Evolutionary conservation across 805 yeast species (phyloP).

Genomic region (Phaffomyces antillensis): DNA sequence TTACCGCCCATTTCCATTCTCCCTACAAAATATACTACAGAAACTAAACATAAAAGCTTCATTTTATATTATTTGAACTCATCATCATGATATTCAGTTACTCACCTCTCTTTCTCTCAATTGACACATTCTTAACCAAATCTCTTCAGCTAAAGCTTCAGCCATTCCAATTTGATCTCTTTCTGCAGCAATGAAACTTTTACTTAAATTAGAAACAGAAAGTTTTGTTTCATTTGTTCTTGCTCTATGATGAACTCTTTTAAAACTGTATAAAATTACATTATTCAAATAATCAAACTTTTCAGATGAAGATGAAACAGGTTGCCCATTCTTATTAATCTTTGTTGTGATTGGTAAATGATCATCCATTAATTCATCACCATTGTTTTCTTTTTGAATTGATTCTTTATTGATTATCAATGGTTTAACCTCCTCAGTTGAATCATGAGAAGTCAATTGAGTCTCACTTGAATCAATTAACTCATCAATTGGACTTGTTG

Average conservation of each 20-base stretch:
- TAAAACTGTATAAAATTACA: constrained; percentile 37
- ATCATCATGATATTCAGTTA: no score
- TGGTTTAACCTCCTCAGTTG: not conserved
- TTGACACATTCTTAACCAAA: constrained; percentile 31
- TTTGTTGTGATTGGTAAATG: constrained; percentile 1
- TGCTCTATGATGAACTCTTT: constrained; percentile 46
- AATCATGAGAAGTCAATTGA: constrained; percentile 16
- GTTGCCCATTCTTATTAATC: not conserved
- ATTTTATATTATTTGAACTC: no score
- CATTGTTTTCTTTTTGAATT: not conserved
- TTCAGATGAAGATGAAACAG: not conserved
- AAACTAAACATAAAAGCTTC: no score
- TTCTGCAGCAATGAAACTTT: constrained; percentile 40
- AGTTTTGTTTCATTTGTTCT: constrained; percentile 38
- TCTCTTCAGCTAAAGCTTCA: constrained; percentile 61
- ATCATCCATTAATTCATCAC: not conserved
- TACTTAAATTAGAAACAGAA: constrained; percentile 37
- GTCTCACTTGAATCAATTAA: constrained; percentile 13
- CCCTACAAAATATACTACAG: no score
- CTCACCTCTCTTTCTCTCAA: constrained; percentile 7
- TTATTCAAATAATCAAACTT: constrained; percentile 32
- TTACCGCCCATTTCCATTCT: no score
- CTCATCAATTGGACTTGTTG: constrained; percentile 13
- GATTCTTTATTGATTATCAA: no score
- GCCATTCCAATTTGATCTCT: constrained; percentile 52